Percentiles rank a stretch among this genome's conserved stretches.
Conservation (phyloP, 352 stramenopile species). For the Plasmopara viticola region DNA sequence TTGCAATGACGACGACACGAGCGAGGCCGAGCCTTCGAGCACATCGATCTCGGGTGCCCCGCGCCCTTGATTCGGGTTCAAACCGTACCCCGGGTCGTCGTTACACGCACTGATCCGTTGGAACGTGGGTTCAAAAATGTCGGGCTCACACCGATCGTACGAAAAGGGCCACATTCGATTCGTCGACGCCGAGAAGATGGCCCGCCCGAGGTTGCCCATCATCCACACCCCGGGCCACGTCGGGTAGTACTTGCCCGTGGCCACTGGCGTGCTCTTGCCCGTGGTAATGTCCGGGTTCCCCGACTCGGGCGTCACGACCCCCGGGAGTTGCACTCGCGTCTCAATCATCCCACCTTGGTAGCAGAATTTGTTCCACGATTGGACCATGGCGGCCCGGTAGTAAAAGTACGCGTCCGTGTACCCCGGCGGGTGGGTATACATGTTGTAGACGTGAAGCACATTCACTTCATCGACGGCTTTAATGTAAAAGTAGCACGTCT, state of each 20-base stretch:
- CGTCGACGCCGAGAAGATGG: conserved; percentile 87
- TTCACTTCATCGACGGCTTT: conserved; percentile 32
- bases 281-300: conserved; percentile 35
- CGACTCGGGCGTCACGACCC: conserved; percentile 38
- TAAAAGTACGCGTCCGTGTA: conserved; percentile 38
- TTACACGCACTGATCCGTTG: conserved; percentile 77
- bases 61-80: conserved; percentile 78
- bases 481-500: conserved; percentile 40
- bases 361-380: conserved; percentile 92
- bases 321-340: conserved; percentile 82
- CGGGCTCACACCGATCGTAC: conserved; percentile 83
- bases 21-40: conserved; percentile 73
- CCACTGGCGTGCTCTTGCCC: conserved; percentile 22
- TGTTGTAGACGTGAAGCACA: conserved; percentile 43
- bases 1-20: conserved; percentile 88
- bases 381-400: conserved; percentile 24
- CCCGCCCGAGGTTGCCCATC: conserved; percentile 88
- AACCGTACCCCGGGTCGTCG: conserved; percentile 77
- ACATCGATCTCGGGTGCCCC: conserved; percentile 93
- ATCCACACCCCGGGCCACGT: conserved; percentile 92
- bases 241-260: conserved; percentile 50
- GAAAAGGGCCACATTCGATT: conserved; percentile 93
- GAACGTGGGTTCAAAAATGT: conserved; percentile 29
- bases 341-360: conserved; percentile 91
- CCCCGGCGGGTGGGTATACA: conserved; percentile 38